phyloP scores from a whole-genome alignment of 371 early-diverging fungal genomes.

The Mortierella sp. region DNA sequence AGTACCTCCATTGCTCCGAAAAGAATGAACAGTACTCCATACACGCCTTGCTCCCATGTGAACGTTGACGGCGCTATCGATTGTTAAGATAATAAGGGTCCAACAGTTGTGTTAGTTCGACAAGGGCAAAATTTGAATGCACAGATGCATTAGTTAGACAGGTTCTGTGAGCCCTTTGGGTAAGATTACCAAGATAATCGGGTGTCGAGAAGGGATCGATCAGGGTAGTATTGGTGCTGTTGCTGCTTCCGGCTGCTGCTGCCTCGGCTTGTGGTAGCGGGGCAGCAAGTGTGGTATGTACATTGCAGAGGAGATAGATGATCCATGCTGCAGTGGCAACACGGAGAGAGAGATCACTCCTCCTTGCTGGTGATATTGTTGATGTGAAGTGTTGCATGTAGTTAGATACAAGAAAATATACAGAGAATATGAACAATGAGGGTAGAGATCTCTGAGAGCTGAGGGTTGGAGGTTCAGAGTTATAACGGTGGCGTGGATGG shows the following conservation, averaged over 20 bases:
- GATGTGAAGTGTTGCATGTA: neutral
- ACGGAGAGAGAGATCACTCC: neutral
- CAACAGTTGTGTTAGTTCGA: neutral
- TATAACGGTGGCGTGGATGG: neutral
- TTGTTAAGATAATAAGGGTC: neutral
- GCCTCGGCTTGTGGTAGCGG: slow-evolving; percentile 25
- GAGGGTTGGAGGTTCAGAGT: neutral
- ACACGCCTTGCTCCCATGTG: slow-evolving; percentile 57
- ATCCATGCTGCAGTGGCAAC: slow-evolving; percentile 14
- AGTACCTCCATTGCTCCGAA: slow-evolving; percentile 53
- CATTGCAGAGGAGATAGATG: slow-evolving; percentile 15
- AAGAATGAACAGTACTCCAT: slow-evolving; percentile 52
- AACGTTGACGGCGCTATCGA: slow-evolving; percentile 40
- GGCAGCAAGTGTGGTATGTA: slow-evolving; percentile 10
- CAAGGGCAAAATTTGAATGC: neutral
- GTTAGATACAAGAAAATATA: neutral
- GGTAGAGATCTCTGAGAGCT: neutral
- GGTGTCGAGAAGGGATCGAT: slow-evolving; percentile 48
- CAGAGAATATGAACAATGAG: neutral
- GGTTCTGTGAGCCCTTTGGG: neutral
- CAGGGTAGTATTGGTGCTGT: slow-evolving; percentile 3
- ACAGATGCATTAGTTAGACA: neutral
- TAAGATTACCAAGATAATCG: slow-evolving; percentile 30
- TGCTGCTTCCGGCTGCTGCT: neutral
- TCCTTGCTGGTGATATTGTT: neutral